Conservation (phyloP, 2,329 filamentous ascomycete genomes). For the Alternaria gansuensis region DNA sequence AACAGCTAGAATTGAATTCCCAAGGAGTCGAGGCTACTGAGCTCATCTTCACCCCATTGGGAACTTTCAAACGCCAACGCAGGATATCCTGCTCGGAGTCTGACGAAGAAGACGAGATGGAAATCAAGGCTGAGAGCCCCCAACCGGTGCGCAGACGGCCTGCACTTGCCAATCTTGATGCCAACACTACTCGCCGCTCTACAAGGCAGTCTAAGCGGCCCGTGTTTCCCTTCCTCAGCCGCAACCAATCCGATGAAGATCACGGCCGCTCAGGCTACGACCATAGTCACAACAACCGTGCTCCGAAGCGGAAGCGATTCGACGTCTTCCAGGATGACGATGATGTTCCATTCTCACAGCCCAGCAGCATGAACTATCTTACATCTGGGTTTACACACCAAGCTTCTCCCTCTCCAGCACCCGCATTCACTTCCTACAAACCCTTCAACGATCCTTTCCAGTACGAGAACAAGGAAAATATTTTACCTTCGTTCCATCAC, state of each 20-base stretch:
- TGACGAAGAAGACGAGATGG: slow-evolving; percentile 52
- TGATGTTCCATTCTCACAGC: slow-evolving; percentile 44
- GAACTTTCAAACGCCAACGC: slow-evolving; percentile 55
- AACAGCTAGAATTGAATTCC: slow-evolving; percentile 71
- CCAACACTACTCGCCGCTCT: slow-evolving; percentile 41
- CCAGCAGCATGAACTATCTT: slow-evolving; percentile 47
- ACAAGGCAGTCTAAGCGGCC: slow-evolving; percentile 42
- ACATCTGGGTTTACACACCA: slow-evolving; percentile 45
- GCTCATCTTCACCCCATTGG: slow-evolving; percentile 65
- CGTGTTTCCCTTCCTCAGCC: slow-evolving; percentile 30
- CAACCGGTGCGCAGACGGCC: slow-evolving; percentile 37
- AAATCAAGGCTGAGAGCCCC: slow-evolving; percentile 50
- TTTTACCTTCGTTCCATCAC: slow-evolving; percentile 36
- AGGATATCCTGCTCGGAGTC: slow-evolving; percentile 57
- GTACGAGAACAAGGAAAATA: slow-evolving; percentile 49
- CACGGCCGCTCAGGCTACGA: slow-evolving; percentile 44
- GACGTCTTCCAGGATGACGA: slow-evolving; percentile 55
- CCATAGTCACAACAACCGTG: slow-evolving; percentile 40
- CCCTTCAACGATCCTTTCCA: slow-evolving; percentile 41
- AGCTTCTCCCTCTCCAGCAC: slow-evolving; percentile 38
- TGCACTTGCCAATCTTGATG: slow-evolving; percentile 45
- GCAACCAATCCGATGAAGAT: slow-evolving; percentile 46
- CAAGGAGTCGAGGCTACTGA: slow-evolving; percentile 70
- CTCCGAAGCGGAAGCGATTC: slow-evolving; percentile 50
- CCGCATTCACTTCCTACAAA: slow-evolving; percentile 41